These are phyloP conservation scores for Calonectria naviculata DNA, from an alignment of 2,329 filamentous ascomycete species.

Conservation along the genomic window DNA sequence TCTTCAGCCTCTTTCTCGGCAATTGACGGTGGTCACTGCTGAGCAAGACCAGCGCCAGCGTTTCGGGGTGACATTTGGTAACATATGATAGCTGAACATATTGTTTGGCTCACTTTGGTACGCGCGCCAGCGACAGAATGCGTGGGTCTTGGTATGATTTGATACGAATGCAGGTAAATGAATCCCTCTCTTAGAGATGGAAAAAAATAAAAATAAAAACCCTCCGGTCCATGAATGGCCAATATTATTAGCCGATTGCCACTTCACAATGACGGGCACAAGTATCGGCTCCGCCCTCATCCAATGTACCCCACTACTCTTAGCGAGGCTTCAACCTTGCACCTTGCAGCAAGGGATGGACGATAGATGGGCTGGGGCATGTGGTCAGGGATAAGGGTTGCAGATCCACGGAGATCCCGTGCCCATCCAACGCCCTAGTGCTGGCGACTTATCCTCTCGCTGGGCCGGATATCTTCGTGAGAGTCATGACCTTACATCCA, in stretches of 20 bases:
- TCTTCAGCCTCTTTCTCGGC: background rate
- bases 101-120: background rate
- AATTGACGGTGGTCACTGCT: background rate
- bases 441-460: slow-evolving; percentile 4
- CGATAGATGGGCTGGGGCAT: background rate
- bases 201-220: background rate
- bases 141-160: background rate
- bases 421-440: slow-evolving; percentile 1
- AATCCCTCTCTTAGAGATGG: background rate
- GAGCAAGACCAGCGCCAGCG: background rate
- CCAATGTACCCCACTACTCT: background rate
- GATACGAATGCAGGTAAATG: background rate
- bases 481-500: background rate
- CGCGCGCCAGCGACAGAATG: background rate
- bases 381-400: slow-evolving; percentile 5
- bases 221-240: slow-evolving; percentile 9
- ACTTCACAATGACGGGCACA: slow-evolving; percentile 15
- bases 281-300: slow-evolving; percentile 17
- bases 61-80: background rate
- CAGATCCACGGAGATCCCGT: slow-evolving; percentile 25
- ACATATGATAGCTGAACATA: background rate
- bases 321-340: slow-evolving; percentile 1
- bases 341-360: slow-evolving; percentile 18
- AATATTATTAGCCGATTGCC: background rate
- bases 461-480: background rate